phyloP scores from a whole-genome alignment of 164 flowering plant species.

The Sedum album region DNA sequence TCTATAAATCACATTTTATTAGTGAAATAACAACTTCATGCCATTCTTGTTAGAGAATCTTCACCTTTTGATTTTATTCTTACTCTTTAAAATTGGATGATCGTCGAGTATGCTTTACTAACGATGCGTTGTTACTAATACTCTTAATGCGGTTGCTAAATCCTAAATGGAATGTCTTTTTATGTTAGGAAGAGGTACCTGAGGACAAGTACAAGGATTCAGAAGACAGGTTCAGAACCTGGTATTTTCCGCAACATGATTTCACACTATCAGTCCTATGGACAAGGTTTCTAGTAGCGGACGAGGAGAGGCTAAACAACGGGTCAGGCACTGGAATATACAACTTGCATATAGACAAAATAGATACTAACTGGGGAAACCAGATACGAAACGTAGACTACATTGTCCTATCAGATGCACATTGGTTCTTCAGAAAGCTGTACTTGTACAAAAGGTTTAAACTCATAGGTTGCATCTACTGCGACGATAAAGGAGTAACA shows the following conservation, averaged over 20 bases:
- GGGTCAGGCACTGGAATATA: conserved; percentile 23
- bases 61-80: too few relatives aligned
- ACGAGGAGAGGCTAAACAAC: conserved; percentile 26
- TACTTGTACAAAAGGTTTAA: conserved; percentile 23
- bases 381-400: conserved; percentile 28
- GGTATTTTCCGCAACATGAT: conserved; percentile 31
- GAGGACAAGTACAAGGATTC: conserved; percentile 29
- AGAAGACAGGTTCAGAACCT: conserved; percentile 32
- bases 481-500: conserved; percentile 26
- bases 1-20: too few relatives aligned
- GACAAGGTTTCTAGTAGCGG: conserved; percentile 33
- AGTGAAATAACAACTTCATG: too few relatives aligned
- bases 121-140: too few relatives aligned
- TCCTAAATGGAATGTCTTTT: neutral
- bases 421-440: conserved; percentile 43
- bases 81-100: too few relatives aligned
- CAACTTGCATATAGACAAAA: conserved; percentile 31
- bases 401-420: conserved; percentile 35
- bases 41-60: too few relatives aligned
- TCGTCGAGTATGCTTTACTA: too few relatives aligned
- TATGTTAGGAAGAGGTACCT: conserved; percentile 31
- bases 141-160: too few relatives aligned
- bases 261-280: conserved; percentile 36
- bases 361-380: conserved; percentile 29
- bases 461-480: conserved; percentile 34